Evolutionary conservation across 768 basidiomycete species (phyloP).

Genomic region (Phanerochaete sordida): DNA sequence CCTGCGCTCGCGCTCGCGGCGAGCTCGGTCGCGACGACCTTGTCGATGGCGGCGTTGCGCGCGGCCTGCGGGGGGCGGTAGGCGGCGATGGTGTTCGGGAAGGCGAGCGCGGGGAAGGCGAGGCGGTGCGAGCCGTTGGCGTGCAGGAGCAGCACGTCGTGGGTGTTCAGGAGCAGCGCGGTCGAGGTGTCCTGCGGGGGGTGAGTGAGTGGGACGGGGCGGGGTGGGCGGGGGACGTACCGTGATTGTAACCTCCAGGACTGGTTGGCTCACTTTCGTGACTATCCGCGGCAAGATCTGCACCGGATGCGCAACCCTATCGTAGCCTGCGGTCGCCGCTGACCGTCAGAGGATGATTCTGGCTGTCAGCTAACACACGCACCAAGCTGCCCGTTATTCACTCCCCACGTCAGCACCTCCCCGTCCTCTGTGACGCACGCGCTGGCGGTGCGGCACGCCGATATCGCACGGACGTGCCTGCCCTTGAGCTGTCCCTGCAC

Average conservation of each 20-base stretch:
- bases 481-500: conserved; percentile 72
- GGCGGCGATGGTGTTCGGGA: conserved; percentile 70
- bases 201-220: neutral
- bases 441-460: conserved; percentile 83
- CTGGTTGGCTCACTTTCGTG: conserved; percentile 67
- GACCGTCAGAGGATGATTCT: too few species aligned
- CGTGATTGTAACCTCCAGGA: conserved; percentile 71
- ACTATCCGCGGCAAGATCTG: conserved; percentile 80
- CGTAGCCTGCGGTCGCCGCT: conserved; percentile 53
- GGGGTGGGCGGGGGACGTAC: conserved; percentile 38
- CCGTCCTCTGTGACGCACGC: conserved; percentile 75
- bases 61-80: conserved; percentile 81
- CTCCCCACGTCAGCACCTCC: conserved; percentile 87
- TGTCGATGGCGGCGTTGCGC: conserved; percentile 68
- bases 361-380: neutral
- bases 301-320: conserved; percentile 66
- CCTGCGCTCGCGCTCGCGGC: neutral
- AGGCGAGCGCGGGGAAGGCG: conserved; percentile 67
- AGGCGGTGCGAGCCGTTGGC: conserved; percentile 62
- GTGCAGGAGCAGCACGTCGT: conserved; percentile 74
- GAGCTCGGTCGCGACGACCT: conserved; percentile 70
- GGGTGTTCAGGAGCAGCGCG: conserved; percentile 72
- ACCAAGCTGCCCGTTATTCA: conserved; percentile 91
- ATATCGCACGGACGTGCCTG: conserved; percentile 74
- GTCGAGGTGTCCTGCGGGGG: conserved; percentile 69